Evolutionary conservation across 345 rosid species (phyloP).

Genomic region (Murraya koenigii): DNA sequence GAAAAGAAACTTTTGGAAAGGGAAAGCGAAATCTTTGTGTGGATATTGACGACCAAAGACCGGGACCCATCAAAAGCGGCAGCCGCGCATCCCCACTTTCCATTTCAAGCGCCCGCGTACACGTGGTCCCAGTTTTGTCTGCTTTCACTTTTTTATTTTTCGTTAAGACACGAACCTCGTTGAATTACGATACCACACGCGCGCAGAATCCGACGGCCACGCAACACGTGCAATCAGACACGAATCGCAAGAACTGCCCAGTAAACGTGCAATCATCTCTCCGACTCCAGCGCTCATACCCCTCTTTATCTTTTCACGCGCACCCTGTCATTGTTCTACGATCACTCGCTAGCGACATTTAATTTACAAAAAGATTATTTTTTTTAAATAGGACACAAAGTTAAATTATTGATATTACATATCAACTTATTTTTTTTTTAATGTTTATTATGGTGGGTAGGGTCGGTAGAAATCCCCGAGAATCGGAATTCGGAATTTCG

Average conservation of each 20-base stretch:
- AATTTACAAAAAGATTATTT: too few species aligned
- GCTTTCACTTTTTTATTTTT: slow-evolving; percentile 7
- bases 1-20: neutral
- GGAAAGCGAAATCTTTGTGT: slow-evolving; percentile 12
- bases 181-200: neutral
- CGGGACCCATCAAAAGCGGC: slow-evolving; percentile 48
- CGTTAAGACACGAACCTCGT: neutral
- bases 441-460: too few species aligned
- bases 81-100: slow-evolving; percentile 46
- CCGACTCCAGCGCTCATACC: slow-evolving; percentile 18
- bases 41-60: slow-evolving; percentile 18
- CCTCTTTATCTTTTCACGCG: neutral
- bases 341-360: too few species aligned
- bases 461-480: too few species aligned
- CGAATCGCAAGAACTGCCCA: slow-evolving; percentile 24
- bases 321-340: neutral
- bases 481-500: too few species aligned
- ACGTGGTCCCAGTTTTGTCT: slow-evolving; percentile 37
- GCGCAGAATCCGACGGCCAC: slow-evolving; percentile 18
- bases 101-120: slow-evolving; percentile 29
- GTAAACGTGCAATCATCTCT: slow-evolving; percentile 34
- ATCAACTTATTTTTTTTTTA: too few species aligned
- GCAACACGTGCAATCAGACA: slow-evolving; percentile 35
- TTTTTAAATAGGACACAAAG: too few species aligned
- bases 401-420: too few species aligned